Evolutionary conservation across 371 early-diverging fungal genomes (phyloP).

Genomic region (Nematocida parisii): DNA sequence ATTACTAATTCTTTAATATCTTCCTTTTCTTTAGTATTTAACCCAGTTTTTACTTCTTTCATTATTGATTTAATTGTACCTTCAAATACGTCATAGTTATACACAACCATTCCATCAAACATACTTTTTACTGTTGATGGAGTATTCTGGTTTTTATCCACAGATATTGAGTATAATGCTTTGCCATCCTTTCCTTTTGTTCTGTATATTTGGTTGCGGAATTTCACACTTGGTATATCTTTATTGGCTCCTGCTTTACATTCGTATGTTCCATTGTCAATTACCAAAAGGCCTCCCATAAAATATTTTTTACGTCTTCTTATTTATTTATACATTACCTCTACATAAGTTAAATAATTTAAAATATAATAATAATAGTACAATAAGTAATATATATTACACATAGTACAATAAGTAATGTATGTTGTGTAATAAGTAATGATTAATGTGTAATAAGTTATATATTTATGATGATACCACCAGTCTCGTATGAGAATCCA

Average conservation of each 20-base stretch:
- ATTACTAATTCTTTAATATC: conserved; percentile 62
- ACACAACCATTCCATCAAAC: conserved; percentile 68
- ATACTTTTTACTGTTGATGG: conserved; percentile 55
- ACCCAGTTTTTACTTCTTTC: conserved; percentile 52
- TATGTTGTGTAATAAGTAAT: too few species aligned
- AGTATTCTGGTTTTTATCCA: conserved; percentile 49
- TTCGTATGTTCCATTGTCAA: conserved; percentile 69
- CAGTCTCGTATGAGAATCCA: too few species aligned
- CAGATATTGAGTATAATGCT: conserved; percentile 8
- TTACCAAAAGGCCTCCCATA: conserved; percentile 33
- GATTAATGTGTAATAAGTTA: too few species aligned
- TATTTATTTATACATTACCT: not conserved
- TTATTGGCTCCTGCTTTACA: conserved; percentile 65
- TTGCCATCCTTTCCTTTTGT: conserved; percentile 38
- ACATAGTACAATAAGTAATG: too few species aligned
- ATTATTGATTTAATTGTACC: conserved; percentile 64
- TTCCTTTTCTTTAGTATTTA: conserved; percentile 1
- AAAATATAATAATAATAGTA: too few species aligned
- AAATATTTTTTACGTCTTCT: conserved; percentile 14
- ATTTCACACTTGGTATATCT: conserved; percentile 36
- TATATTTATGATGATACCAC: too few species aligned
- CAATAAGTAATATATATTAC: too few species aligned
- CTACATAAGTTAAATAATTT: too few species aligned
- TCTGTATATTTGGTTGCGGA: conserved; percentile 66
- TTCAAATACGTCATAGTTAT: conserved; percentile 67